Conservation (phyloP, 1,284 basidiomycete genomes). For the Pascua sp. region DNA sequence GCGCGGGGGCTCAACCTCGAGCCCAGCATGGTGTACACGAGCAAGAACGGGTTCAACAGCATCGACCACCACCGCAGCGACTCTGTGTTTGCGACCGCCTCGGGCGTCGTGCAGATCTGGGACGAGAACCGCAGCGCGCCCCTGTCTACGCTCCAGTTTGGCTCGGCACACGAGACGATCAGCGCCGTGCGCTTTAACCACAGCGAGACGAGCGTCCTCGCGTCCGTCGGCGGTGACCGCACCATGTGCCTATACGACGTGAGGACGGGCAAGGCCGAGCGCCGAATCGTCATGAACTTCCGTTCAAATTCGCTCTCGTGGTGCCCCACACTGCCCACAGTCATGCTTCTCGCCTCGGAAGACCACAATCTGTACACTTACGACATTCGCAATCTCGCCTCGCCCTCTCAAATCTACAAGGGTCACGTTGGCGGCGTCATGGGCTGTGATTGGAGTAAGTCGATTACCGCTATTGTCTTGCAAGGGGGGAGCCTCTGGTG, state of each 20-base stretch:
- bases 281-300: conserved; percentile 88
- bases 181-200: conserved; percentile 87
- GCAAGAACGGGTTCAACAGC: conserved; percentile 83
- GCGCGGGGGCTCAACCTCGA: conserved; percentile 39
- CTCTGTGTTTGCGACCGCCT: conserved; percentile 87
- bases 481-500: conserved; percentile 20
- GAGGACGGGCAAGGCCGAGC: conserved; percentile 89
- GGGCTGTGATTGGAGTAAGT: conserved; percentile 78
- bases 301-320: conserved; percentile 83
- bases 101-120: conserved; percentile 92
- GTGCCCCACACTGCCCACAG: conserved; percentile 93
- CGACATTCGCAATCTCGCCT: conserved; percentile 80
- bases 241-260: conserved; percentile 96
- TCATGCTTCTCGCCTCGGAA: conserved; percentile 87
- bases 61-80: conserved; percentile 91
- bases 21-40: conserved; percentile 71
- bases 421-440: conserved; percentile 94
- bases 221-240: conserved; percentile 87
- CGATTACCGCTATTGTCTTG: not conserved
- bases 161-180: conserved; percentile 79
- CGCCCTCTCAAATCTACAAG: conserved; percentile 92
- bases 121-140: conserved; percentile 84
- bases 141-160: conserved; percentile 75
- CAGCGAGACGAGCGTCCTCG: conserved; percentile 87
- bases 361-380: conserved; percentile 99